A percentile compares a stretch with the other conserved stretches of the same genome.
Evolutionary conservation across 1,284 basidiomycete genomes (phyloP).

Genomic region (Marasmius sp.): DNA sequence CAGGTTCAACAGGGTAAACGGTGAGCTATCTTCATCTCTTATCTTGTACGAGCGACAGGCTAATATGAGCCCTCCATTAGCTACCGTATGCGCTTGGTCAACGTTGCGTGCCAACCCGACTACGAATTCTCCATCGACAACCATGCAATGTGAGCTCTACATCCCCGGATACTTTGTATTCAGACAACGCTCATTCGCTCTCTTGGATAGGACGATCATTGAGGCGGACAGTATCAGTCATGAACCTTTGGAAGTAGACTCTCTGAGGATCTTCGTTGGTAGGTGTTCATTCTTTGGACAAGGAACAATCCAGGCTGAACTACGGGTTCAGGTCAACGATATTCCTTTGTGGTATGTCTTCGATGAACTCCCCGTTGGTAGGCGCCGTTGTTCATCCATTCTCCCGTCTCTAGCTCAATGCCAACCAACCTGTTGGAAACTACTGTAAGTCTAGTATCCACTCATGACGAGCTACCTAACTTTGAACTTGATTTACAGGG

Average conservation of each 20-base stretch:
- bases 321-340: constrained; percentile 31
- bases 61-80: constrained; percentile 3
- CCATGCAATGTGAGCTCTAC: constrained; percentile 31
- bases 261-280: constrained; percentile 26
- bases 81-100: constrained; percentile 35
- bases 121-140: constrained; percentile 43
- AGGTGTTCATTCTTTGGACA: too few relatives aligned
- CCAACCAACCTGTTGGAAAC: constrained; percentile 15
- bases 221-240: constrained; percentile 51
- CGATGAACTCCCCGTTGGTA: constrained; percentile 17
- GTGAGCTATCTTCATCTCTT: constrained; percentile 15
- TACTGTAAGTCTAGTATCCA: constrained; percentile 15
- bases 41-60: too few relatives aligned
- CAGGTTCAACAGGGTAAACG: constrained; percentile 23
- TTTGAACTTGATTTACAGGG: constrained; percentile 8
- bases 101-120: constrained; percentile 30
- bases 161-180: too few relatives aligned
- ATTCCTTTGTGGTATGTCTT: constrained; percentile 34
- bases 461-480: constrained; percentile 16
- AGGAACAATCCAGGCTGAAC: too few relatives aligned
- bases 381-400: constrained; percentile 20
- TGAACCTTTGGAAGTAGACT: constrained; percentile 39
- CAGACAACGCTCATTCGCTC: background rate
- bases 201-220: constrained; percentile 35
- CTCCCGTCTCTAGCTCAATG: constrained; percentile 21